Conservation (phyloP, 257 asterid species). For the Gentiana macrophylla region DNA sequence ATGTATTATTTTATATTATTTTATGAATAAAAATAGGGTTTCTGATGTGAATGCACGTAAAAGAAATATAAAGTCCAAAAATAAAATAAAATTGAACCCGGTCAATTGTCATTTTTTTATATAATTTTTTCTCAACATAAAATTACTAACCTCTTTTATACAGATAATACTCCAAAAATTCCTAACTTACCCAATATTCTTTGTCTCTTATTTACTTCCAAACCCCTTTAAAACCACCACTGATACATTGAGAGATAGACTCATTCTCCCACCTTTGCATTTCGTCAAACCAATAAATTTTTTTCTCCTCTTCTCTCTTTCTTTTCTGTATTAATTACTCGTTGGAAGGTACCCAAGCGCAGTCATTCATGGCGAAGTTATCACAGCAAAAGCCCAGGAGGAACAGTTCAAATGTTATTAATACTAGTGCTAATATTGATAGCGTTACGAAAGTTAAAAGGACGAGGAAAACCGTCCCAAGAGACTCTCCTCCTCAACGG, state of each 20-base stretch:
- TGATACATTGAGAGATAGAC: slow-evolving; percentile 37
- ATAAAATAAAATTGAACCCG: no score
- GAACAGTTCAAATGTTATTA: slow-evolving; percentile 16
- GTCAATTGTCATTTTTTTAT: no score
- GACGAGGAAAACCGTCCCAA: slow-evolving; percentile 69
- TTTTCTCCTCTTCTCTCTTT: neutral
- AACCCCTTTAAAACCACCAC: slow-evolving; percentile 41
- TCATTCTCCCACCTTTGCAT: slow-evolving; percentile 13
- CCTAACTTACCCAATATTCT: no score
- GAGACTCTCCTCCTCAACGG: slow-evolving; percentile 83
- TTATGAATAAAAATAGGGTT: no score
- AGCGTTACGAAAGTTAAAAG: slow-evolving; percentile 42
- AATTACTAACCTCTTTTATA: no score
- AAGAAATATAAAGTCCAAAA: no score
- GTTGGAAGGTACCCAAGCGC: slow-evolving; percentile 3
- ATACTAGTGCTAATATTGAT: slow-evolving; percentile 8
- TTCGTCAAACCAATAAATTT: neutral
- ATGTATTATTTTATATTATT: no score
- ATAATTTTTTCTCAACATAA: no score
- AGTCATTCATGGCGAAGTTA: slow-evolving; percentile 44
- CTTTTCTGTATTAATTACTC: slow-evolving; percentile 8
- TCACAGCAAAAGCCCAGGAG: slow-evolving; percentile 28
- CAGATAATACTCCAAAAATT: no score
- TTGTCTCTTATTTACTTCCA: neutral
- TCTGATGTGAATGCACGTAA: no score